Evolutionary conservation across 768 basidiomycete genomes (phyloP).

Genomic region (Tricholomella constricta): DNA sequence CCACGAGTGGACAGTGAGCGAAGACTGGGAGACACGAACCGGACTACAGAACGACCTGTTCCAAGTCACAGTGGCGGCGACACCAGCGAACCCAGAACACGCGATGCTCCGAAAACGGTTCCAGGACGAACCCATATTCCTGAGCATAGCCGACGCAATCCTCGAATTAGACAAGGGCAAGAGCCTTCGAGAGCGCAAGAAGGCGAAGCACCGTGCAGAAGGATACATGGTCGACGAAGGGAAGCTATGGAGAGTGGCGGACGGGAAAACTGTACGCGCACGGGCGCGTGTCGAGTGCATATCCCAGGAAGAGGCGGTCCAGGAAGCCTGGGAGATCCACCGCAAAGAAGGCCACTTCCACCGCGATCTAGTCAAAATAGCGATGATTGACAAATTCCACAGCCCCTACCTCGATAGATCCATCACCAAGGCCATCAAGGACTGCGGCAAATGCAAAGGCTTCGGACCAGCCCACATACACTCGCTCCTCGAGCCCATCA

Average conservation of each 20-base stretch:
- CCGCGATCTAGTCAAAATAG: slow-evolving; percentile 15
- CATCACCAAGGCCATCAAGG: slow-evolving; percentile 19
- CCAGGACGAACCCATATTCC: slow-evolving; percentile 18
- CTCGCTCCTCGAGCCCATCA: slow-evolving; percentile 38
- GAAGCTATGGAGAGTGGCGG: slow-evolving; percentile 23
- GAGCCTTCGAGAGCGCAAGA: slow-evolving; percentile 5
- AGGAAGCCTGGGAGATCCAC: neutral
- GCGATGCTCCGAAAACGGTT: slow-evolving; percentile 13
- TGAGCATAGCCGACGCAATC: slow-evolving; percentile 17
- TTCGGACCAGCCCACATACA: slow-evolving; percentile 33
- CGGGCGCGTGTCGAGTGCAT: slow-evolving; percentile 3
- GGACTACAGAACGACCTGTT: too few species aligned
- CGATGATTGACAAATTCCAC: slow-evolving; percentile 23
- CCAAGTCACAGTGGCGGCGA: neutral
- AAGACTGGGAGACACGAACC: slow-evolving; percentile 27
- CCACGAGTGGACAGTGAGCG: slow-evolving; percentile 24
- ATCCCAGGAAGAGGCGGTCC: slow-evolving; percentile 20
- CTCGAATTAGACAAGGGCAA: slow-evolving; percentile 14
- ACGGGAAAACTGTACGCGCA: slow-evolving; percentile 9
- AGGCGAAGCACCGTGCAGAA: slow-evolving; percentile 16
- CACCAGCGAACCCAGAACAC: neutral
- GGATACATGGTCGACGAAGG: slow-evolving; percentile 23
- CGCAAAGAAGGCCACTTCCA: slow-evolving; percentile 9
- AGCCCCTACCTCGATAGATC: slow-evolving; percentile 27
- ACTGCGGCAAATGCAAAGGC: slow-evolving; percentile 26